These are phyloP conservation scores for Brassica juncea DNA, from an alignment of 345 rosid genomes.

Conservation along the genomic window DNA sequence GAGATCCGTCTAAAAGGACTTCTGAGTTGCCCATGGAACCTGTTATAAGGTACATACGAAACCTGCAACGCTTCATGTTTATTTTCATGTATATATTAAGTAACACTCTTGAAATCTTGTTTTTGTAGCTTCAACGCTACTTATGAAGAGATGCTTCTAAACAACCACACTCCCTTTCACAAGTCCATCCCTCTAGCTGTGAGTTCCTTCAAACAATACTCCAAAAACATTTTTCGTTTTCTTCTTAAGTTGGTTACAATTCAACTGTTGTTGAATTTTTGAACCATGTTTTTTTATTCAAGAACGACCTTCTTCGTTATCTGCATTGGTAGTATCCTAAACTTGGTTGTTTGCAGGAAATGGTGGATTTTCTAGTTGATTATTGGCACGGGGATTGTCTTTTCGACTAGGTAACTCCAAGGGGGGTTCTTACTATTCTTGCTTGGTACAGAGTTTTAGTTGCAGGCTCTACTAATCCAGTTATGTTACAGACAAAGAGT, in stretches of 20 bases:
- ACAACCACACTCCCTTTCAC: constrained; percentile 29
- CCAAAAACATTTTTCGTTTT: neutral
- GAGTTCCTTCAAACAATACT: constrained; percentile 15
- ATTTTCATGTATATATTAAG: neutral
- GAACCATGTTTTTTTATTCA: neutral
- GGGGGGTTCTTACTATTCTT: too few species aligned
- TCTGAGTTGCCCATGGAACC: constrained; percentile 38
- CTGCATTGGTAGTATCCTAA: neutral
- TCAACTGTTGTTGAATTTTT: neutral
- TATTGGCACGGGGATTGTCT: constrained; percentile 37
- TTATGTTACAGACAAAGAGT: neutral
- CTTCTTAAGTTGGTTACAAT: neutral
- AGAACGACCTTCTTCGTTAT: neutral
- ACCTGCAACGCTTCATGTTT: constrained; percentile 6
- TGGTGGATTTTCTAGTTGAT: constrained; percentile 43
- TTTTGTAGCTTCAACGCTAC: constrained; percentile 40
- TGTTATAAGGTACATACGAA: constrained; percentile 29
- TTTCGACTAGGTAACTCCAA: constrained; percentile 27
- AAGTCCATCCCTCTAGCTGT: constrained; percentile 40
- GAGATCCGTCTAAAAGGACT: constrained; percentile 36
- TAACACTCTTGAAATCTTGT: neutral
- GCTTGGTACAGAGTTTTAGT: constrained; percentile 32
- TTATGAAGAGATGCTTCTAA: constrained; percentile 34
- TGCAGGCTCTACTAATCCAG: constrained; percentile 34
- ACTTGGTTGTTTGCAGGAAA: constrained; percentile 33